phyloP scores from a whole-genome alignment of 352 stramenopile species.

The Globisporangium solare region DNA sequence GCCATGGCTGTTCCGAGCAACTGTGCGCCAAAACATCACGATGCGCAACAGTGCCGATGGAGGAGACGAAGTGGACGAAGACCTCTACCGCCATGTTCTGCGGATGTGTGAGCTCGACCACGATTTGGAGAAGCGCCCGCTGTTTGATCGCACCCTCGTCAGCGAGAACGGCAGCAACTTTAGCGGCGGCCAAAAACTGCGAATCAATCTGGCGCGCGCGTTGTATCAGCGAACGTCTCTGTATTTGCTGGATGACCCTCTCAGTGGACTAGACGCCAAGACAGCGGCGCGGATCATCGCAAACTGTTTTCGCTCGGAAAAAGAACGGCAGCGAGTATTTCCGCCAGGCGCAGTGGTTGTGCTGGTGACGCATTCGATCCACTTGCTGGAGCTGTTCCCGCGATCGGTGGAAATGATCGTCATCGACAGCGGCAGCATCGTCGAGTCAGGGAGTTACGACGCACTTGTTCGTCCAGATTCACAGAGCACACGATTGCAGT shows the following conservation, averaged over 20 bases:
- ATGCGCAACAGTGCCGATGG: slow-evolving; percentile 24
- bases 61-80: slow-evolving; percentile 30
- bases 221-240: slow-evolving; percentile 64
- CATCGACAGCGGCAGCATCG: slow-evolving; percentile 46
- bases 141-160: slow-evolving; percentile 43
- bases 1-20: slow-evolving; percentile 69
- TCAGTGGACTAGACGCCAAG: slow-evolving; percentile 72
- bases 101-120: slow-evolving; percentile 62
- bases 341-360: slow-evolving; percentile 49
- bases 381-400: slow-evolving; percentile 56
- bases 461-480: slow-evolving; percentile 18
- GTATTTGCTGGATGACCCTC: slow-evolving; percentile 87
- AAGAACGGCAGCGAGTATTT: slow-evolving; percentile 30
- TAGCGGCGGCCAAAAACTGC: slow-evolving; percentile 76
- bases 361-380: slow-evolving; percentile 71
- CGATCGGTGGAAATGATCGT: slow-evolving; percentile 38
- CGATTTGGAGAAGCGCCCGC: slow-evolving; percentile 45
- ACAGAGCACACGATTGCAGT: slow-evolving; percentile 20
- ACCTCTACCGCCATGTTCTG: slow-evolving; percentile 48
- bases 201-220: slow-evolving; percentile 82
- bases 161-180: slow-evolving; percentile 82
- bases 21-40: slow-evolving; percentile 62
- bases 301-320: slow-evolving; percentile 37
- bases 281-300: slow-evolving; percentile 49
- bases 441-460: slow-evolving; percentile 36